These are phyloP conservation scores for Geotrichum australiense DNA, from an alignment of 1,139 yeast genomes.

Conservation along the genomic window DNA sequence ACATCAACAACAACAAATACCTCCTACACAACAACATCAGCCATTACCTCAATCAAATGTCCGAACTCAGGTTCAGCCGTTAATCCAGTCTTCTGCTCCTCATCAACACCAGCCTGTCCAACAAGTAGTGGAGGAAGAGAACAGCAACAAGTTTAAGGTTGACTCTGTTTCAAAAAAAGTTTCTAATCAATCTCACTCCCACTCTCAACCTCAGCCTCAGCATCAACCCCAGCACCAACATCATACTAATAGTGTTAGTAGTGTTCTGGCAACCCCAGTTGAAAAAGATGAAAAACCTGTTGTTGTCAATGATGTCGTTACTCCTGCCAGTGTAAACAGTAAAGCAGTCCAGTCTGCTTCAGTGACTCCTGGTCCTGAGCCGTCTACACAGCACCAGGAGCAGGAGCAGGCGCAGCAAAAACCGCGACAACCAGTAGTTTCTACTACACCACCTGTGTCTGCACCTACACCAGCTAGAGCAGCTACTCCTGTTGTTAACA, in stretches of 20 bases:
- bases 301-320: too few species aligned
- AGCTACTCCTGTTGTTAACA: not conserved
- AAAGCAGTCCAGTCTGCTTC: too few species aligned
- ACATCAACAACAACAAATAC: not conserved
- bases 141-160: constrained; percentile 2
- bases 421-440: not conserved
- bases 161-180: not conserved
- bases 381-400: not conserved
- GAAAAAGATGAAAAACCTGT: not conserved
- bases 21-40: not conserved
- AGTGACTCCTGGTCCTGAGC: too few species aligned
- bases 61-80: too few species aligned
- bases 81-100: too few species aligned
- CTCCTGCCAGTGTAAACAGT: too few species aligned
- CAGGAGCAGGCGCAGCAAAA: not conserved
- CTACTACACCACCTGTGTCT: not conserved
- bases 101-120: not conserved
- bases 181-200: not conserved
- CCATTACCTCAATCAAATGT: not conserved
- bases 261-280: not conserved
- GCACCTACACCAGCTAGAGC: not conserved
- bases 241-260: too few species aligned
- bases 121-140: not conserved
- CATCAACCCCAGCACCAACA: too few species aligned
- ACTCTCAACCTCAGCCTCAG: too few species aligned